Evolutionary conservation across 2,329 filamentous ascomycete species (phyloP).

Genomic region (Exophiala dermatitidis): DNA sequence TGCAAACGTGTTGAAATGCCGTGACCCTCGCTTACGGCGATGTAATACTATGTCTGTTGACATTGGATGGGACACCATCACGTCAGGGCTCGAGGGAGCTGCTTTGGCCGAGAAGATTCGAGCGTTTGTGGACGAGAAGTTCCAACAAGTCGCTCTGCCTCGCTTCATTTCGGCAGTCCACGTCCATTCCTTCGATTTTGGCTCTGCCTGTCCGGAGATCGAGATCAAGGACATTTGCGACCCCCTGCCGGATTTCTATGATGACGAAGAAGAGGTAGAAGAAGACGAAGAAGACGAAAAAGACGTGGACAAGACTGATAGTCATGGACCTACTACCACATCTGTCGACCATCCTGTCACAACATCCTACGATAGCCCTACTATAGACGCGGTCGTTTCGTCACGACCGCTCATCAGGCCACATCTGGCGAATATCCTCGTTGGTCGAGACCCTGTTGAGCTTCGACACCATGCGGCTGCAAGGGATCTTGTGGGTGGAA

Average conservation of each 20-base stretch:
- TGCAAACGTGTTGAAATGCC: not conserved
- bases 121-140: conserved; percentile 89
- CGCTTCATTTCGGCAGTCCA: conserved; percentile 95
- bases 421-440: conserved; percentile 30
- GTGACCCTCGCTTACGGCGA: not conserved
- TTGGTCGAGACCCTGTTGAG: conserved; percentile 30
- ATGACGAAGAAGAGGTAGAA: conserved; percentile 46
- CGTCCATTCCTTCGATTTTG: conserved; percentile 91
- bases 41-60: conserved; percentile 75
- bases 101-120: conserved; percentile 80
- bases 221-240: conserved; percentile 97
- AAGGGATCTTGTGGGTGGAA: conserved; percentile 23
- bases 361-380: not conserved
- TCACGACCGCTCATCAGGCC: conserved; percentile 23
- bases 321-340: not conserved
- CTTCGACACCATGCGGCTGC: conserved; percentile 29
- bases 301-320: conserved; percentile 40
- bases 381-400: conserved; percentile 19
- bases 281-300: conserved; percentile 44
- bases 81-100: conserved; percentile 76
- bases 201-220: conserved; percentile 70
- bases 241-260: conserved; percentile 92
- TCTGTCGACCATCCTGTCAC: not conserved
- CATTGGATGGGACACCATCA: conserved; percentile 91
- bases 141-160: conserved; percentile 83